These are phyloP conservation scores for Termitomyces sp. DNA, from an alignment of 768 basidiomycete species.

Conservation along the genomic window DNA sequence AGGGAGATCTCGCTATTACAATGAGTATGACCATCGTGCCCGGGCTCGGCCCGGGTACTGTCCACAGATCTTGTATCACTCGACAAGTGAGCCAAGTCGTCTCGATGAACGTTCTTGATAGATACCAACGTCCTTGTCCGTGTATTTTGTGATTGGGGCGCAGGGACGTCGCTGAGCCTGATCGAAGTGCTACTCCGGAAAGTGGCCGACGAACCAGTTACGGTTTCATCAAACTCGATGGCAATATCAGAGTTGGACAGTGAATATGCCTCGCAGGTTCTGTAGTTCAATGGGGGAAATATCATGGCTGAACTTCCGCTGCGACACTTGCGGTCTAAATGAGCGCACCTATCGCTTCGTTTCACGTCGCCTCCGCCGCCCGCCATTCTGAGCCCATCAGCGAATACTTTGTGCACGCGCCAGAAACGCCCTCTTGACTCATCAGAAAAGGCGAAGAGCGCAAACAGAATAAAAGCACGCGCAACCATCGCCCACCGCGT, in stretches of 20 bases:
- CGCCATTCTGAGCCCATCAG: not conserved
- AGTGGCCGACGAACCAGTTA: not conserved
- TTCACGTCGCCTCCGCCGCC: not conserved
- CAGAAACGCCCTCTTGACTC: conserved; percentile 43
- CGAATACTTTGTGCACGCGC: not conserved
- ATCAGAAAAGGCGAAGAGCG: conserved; percentile 52
- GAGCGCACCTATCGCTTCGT: not conserved
- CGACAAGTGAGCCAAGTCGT: not conserved
- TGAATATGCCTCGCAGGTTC: not conserved
- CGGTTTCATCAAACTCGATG: not conserved
- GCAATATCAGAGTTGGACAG: not conserved
- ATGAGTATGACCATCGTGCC: not conserved
- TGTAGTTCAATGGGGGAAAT: not conserved
- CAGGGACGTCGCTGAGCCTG: not conserved
- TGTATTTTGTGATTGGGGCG: not conserved
- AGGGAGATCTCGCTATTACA: not conserved
- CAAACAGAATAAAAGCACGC: conserved; percentile 45
- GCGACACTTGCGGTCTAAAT: not conserved
- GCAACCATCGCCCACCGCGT: conserved; percentile 34
- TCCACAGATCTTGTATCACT: not conserved
- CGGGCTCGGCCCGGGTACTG: not conserved
- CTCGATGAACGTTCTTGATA: no score
- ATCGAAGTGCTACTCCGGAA: not conserved
- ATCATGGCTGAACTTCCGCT: not conserved
- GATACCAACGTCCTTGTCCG: no score